Evolutionary conservation across 495 filamentous ascomycete genomes (phyloP).

Genomic region (Hypoxylon lienhwacheense): DNA sequence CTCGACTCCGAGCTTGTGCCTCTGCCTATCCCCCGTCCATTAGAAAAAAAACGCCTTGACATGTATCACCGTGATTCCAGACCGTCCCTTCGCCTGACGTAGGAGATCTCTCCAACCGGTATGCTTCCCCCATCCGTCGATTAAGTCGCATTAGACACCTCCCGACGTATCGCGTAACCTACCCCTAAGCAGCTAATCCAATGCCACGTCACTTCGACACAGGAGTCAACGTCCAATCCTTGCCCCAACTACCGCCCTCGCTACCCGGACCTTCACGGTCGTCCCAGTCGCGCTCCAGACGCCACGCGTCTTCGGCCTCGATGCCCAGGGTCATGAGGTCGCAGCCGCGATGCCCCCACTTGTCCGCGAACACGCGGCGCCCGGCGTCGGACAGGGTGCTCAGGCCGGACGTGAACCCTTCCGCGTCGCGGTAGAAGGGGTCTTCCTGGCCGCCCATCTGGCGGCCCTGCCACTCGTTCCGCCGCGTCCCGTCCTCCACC

Average conservation of each 20-base stretch:
- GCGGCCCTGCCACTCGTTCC: slow-evolving; percentile 58
- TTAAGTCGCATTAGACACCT: too few relatives aligned
- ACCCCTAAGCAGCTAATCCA: neutral
- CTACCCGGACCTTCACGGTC: slow-evolving; percentile 16
- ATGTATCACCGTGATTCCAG: too few relatives aligned
- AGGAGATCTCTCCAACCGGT: too few relatives aligned
- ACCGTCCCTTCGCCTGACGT: too few relatives aligned
- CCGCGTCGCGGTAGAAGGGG: slow-evolving; percentile 57
- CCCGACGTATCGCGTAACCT: neutral
- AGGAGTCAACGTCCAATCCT: slow-evolving; percentile 31
- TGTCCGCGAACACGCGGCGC: slow-evolving; percentile 53
- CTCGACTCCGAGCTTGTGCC: neutral
- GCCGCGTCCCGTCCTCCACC: slow-evolving; percentile 30
- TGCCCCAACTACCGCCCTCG: slow-evolving; percentile 34
- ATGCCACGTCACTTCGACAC: neutral
- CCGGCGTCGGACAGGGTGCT: slow-evolving; percentile 54
- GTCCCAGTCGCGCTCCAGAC: slow-evolving; percentile 45
- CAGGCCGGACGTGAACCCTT: slow-evolving; percentile 56
- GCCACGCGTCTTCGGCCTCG: slow-evolving; percentile 42
- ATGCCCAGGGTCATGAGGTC: slow-evolving; percentile 34
- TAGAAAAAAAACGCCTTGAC: neutral
- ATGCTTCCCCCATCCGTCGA: too few relatives aligned
- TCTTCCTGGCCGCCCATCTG: slow-evolving; percentile 60
- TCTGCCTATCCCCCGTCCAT: neutral
- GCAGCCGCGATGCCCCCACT: slow-evolving; percentile 54